These are phyloP conservation scores for Cyberlindnera euphorbiiphila DNA, from an alignment of 805 yeast species.

Conservation along the genomic window DNA sequence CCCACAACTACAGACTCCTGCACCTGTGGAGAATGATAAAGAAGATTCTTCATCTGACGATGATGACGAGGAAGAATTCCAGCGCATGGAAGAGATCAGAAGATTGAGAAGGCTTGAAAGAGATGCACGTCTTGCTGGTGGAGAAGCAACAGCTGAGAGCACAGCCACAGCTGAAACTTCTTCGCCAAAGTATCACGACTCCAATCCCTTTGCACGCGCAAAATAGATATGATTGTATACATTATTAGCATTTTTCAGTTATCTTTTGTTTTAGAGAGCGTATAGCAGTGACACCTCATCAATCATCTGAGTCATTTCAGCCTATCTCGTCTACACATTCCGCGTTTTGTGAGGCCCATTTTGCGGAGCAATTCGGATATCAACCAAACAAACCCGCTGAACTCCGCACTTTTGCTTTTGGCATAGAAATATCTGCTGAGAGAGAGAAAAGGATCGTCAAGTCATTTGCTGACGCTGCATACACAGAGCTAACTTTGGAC, in stretches of 20 bases:
- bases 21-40: neutral
- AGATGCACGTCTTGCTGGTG: conserved; percentile 53
- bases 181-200: conserved; percentile 13
- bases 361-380: neutral
- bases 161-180: conserved; percentile 43
- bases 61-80: conserved; percentile 45
- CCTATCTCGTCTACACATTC: conserved; percentile 5
- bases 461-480: too few species aligned
- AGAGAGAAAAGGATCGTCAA: too few species aligned
- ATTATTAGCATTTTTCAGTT: too few species aligned
- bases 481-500: too few species aligned
- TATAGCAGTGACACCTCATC: too few species aligned
- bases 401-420: conserved; percentile 4
- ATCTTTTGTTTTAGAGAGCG: too few species aligned
- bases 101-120: conserved; percentile 49
- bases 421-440: too few species aligned
- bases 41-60: conserved; percentile 26
- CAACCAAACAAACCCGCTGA: neutral
- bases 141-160: conserved; percentile 41
- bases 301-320: too few species aligned
- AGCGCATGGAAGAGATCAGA: conserved; percentile 39
- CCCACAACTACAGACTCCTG: conserved; percentile 1
- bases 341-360: too few species aligned
- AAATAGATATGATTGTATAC: too few species aligned
- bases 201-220: conserved; percentile 14